Base-by-base conservation (phyloP, 1,139 yeast genomes). In the Candida tunisiensis region DNA sequence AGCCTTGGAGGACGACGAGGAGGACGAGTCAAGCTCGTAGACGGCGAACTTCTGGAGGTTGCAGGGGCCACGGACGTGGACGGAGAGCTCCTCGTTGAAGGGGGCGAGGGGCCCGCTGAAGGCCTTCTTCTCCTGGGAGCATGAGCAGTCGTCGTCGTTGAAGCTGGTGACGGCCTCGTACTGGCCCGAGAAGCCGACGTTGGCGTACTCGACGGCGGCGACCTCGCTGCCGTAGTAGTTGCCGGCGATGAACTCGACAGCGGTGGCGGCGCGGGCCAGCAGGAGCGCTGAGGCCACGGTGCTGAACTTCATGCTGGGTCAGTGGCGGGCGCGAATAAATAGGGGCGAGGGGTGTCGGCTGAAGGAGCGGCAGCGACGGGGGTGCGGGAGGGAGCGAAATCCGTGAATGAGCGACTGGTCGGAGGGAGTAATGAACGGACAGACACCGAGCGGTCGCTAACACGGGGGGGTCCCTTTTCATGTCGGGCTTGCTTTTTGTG, bases 11-110 rank as follows among this genome's bases (percentile, higher is more conserved):
- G 45, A 39, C 16, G 51, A 31, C 16, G 57, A 38, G 19, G 55
- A 39, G 10, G 51, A 34, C 13, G 57, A 41, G 9, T 53, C 35
- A 34, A 72, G 69, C 35, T 65, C 62, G 55, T 74, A 75, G 40
- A 64, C 80, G 40, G 83, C 95, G 47, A 88, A 82, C 54, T 79
- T 78, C 44, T 62, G 57, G 47, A 85, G 65, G 33, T 67, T 62
- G 39, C 88, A 52, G 19, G 96, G 98, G 31, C 96, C 98, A 56
- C 96, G 72, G 62, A 85, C 80, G 53, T 85, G 96, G 31, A 88
- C 79, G 11, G 93, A 74, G 28, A 85, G 59, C 51, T 82, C 94
- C 55, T 82, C 93, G 53, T 82, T 71, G 34, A 85, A 58, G 19
- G 96, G 96, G 26, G 93, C 59, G 46, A 80, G 59, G 16, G 69